Evolutionary conservation across 352 stramenopile genomes (phyloP), one percentile per base, ranked within the genome.

Genomic region (Globisporangium echinulatum): DNA sequence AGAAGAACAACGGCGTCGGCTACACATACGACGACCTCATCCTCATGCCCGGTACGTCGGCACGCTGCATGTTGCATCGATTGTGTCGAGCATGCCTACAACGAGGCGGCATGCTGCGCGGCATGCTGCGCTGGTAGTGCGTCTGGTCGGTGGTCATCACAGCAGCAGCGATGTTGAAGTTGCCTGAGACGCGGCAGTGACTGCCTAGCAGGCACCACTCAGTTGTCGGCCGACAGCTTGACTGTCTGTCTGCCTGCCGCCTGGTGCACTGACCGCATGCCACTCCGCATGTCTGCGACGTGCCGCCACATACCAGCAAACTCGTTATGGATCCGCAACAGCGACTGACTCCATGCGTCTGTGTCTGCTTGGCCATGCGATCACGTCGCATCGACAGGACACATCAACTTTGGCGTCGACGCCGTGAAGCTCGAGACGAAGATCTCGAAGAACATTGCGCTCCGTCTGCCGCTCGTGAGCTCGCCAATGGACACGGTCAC

Each of bases 401-500:
- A 98, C 78, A 98, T 99, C 63, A 73, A 89, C 62, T 98, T 99
- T 71, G 80, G 80, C 48, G 81, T 98, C 13, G 79, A 96, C 52
- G 82, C 97, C 37, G 94, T 99, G 47, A 82, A 97, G 57, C 89
- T 99, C 57, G 94, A 97, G 44, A 98, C 96, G 19, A 93, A 94
- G 62, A 83, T 96, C 50, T 85, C 93, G 52, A 83, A 77, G 63
- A 98, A 98, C 70, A 99, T 99, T 63, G 90, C 75, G 50, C 73
- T 99, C 62, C 96, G 96, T 10, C 62, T 97, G 54, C 97, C 97
- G 33, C 92, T 99, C 38, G 93, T 99, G 37, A 98, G 87, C 15
- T 99, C 96, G 58, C 97, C 97, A 33, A 99, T 99, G 98, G 98
- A 99, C 82, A 99, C 98, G 51, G 98, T 99, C 15, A 99, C 98